A percentile compares a stretch with the other conserved stretches of the same genome.
Evolutionary conservation across 768 basidiomycete genomes (phyloP).

Genomic region (Suillus subluteus): DNA sequence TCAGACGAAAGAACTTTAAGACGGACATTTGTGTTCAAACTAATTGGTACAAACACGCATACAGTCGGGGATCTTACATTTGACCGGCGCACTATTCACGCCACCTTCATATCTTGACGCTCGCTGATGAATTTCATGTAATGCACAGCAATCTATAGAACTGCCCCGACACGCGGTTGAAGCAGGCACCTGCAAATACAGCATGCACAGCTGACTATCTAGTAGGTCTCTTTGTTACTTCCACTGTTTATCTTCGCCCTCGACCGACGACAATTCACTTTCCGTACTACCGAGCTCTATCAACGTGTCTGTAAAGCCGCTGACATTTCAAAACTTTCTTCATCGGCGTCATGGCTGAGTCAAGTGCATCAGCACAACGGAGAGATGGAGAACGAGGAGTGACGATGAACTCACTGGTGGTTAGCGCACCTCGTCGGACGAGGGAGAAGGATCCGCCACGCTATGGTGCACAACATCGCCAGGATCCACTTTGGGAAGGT

Average conservation of each 20-base stretch:
- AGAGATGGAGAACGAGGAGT: neutral
- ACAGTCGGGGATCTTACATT: too few relatives aligned
- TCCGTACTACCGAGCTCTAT: neutral
- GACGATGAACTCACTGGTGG: neutral
- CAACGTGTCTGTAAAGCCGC: neutral
- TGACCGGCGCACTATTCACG: too few relatives aligned
- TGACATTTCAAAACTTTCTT: neutral
- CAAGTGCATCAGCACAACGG: neutral
- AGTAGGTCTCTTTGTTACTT: neutral
- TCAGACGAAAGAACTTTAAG: too few relatives aligned
- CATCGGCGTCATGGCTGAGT: neutral
- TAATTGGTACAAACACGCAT: too few relatives aligned
- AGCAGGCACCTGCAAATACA: neutral
- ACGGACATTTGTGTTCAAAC: too few relatives aligned
- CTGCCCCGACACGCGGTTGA: too few relatives aligned
- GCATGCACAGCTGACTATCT: too few relatives aligned
- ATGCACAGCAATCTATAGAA: too few relatives aligned
- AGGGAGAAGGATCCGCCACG: neutral
- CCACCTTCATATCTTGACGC: too few relatives aligned
- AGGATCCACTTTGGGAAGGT: constrained; percentile 6
- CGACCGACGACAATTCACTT: neutral
- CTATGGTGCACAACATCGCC: neutral
- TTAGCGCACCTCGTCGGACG: neutral
- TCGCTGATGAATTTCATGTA: too few relatives aligned
- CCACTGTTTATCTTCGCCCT: neutral